phyloP scores from a whole-genome alignment of 2,329 filamentous ascomycete species.

The Leptographium lundbergii region DNA sequence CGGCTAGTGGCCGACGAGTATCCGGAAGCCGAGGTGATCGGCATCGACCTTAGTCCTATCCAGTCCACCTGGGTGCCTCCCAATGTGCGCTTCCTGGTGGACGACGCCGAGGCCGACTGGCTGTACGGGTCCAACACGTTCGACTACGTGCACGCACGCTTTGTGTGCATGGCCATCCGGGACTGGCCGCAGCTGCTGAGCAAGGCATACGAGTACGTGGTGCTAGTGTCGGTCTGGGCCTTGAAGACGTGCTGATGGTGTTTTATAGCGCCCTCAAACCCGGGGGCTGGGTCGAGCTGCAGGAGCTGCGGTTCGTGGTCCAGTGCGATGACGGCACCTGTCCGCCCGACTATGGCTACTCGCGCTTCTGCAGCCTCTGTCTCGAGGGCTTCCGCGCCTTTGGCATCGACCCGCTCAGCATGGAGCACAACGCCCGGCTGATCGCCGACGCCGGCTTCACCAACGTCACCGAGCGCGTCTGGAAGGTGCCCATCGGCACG shows the following conservation, averaged over 20 bases:
- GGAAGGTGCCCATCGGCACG: conserved; percentile 20
- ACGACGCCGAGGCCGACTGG: conserved; percentile 34
- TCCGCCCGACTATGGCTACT: conserved; percentile 8
- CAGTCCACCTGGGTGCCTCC: conserved; percentile 32
- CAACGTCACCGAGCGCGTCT: conserved; percentile 18
- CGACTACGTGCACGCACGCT: conserved; percentile 48
- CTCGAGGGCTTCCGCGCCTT: conserved; percentile 11
- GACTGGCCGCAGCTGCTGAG: conserved; percentile 29
- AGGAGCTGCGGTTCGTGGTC: conserved; percentile 16
- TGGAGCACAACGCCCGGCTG: conserved; percentile 15
- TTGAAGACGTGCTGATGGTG: background rate
- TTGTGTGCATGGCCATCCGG: conserved; percentile 39
- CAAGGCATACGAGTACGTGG: conserved; percentile 3
- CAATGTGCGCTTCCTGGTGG: conserved; percentile 11
- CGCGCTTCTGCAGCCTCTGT: conserved; percentile 11
- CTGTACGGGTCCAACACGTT: conserved; percentile 35
- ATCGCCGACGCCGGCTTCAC: conserved; percentile 21
- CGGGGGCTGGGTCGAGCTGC: conserved; percentile 29
- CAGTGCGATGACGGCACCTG: conserved; percentile 17
- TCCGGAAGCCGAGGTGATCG: conserved; percentile 28
- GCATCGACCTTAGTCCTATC: conserved; percentile 31
- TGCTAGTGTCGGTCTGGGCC: too few relatives aligned
- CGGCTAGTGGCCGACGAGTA: conserved; percentile 6
- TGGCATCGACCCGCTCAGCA: conserved; percentile 16
- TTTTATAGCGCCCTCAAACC: conserved; percentile 18